Percentiles rank a stretch among this genome's conserved stretches.
Evolutionary conservation across 2,329 filamentous ascomycete genomes (phyloP).

Genomic region (Rhynchosporium graminicola): DNA sequence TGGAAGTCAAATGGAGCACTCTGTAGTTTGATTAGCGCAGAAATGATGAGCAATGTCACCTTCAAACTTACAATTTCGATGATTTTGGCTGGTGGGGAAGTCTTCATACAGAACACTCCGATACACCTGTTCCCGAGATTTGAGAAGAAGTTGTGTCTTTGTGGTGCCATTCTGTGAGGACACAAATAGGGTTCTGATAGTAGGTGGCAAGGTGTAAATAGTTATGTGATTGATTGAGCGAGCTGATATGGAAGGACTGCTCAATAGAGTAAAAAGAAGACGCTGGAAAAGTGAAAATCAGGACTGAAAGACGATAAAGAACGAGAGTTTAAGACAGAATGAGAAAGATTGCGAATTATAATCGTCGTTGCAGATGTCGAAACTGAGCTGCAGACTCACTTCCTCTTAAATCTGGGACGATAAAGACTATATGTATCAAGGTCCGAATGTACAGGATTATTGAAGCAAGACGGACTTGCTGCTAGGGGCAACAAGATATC

Average conservation of each 20-base stretch:
- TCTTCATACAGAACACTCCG: conserved; percentile 46
- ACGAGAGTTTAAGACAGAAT: conserved; percentile 26
- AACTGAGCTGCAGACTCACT: neutral
- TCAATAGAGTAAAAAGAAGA: conserved; percentile 13
- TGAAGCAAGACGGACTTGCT: conserved; percentile 25
- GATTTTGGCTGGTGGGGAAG: conserved; percentile 44
- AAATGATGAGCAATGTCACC: conserved; percentile 4
- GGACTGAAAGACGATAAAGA: conserved; percentile 16
- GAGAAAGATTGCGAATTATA: conserved; percentile 21
- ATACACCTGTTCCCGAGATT: conserved; percentile 49
- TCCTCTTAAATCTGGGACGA: neutral
- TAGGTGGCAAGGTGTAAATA: neutral
- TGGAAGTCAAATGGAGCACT: conserved; percentile 61
- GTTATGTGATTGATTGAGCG: conserved; percentile 1
- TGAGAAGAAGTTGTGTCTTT: conserved; percentile 44
- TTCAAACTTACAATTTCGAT: conserved; percentile 49
- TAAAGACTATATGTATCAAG: conserved; percentile 9
- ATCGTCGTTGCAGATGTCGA: conserved; percentile 13
- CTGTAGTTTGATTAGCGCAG: conserved; percentile 42
- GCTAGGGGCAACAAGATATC: conserved; percentile 35
- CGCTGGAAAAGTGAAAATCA: conserved; percentile 26
- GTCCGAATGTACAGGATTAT: conserved; percentile 12
- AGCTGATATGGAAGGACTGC: conserved; percentile 11
- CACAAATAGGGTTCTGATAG: neutral
- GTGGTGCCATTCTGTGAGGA: conserved; percentile 10